These are phyloP conservation scores for Notholithocarpus densiflorus DNA, from an alignment of 306 rosid genomes.

Conservation along the genomic window DNA sequence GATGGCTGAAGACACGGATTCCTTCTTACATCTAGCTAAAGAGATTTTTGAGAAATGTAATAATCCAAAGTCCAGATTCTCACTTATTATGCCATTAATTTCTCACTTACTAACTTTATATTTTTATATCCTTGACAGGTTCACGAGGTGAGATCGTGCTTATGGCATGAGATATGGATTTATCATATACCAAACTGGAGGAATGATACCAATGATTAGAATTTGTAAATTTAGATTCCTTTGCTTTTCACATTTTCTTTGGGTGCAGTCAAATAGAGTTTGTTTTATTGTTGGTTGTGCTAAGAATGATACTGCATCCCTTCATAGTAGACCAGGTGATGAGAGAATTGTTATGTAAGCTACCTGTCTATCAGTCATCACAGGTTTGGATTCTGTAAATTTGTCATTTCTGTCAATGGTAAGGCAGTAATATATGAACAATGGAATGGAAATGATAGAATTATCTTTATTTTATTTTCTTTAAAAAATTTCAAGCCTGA, in stretches of 20 bases:
- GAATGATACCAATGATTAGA: conserved; percentile 12
- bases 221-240: conserved; percentile 29
- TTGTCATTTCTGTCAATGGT: not conserved
- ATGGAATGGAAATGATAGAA: not conserved
- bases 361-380: not conserved
- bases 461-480: not conserved
- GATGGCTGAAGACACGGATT: conserved; percentile 31
- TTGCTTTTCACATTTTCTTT: not conserved
- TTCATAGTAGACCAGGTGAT: conserved; percentile 1
- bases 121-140: conserved; percentile 30
- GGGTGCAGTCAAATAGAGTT: not conserved
- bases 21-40: conserved; percentile 29
- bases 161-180: not conserved
- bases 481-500: no score
- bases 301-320: not conserved
- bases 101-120: not conserved
- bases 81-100: not conserved
- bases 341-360: not conserved
- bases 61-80: not conserved
- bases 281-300: not conserved
- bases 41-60: conserved; percentile 38
- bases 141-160: conserved; percentile 26
- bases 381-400: conserved; percentile 5
- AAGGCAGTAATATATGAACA: not conserved
- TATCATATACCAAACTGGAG: not conserved